Percentiles rank a stretch among this genome's conserved stretches.
Conservation (phyloP, 2,329 filamentous ascomycete genomes). For the Periconia macrospinosa region DNA sequence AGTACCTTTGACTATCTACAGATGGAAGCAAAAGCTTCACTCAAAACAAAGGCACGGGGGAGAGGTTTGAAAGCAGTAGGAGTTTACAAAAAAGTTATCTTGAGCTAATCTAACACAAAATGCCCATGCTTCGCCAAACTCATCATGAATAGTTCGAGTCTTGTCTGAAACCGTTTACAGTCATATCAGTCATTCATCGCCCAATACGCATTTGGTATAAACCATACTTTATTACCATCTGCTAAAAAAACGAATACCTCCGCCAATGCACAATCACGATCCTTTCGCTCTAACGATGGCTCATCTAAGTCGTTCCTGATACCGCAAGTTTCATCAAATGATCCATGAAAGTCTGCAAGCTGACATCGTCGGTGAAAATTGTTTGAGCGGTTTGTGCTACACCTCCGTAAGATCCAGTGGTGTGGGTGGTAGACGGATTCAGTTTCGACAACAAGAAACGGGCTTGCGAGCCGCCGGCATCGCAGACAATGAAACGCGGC, state of each 20-base stretch:
- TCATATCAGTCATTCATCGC: background rate
- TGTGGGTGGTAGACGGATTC: constrained; percentile 96
- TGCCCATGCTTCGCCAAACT: background rate
- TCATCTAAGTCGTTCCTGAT: constrained; percentile 29
- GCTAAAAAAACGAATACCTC: background rate
- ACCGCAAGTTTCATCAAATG: constrained; percentile 85
- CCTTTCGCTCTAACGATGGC: background rate
- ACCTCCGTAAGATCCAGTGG: constrained; percentile 87
- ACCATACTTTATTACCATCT: background rate
- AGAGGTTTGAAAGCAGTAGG: too few species aligned
- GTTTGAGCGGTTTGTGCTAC: constrained; percentile 90
- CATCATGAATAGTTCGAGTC: constrained; percentile 1
- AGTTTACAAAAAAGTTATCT: too few species aligned
- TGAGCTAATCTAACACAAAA: constrained; percentile 12
- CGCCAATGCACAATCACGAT: background rate
- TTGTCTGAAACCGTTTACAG: constrained; percentile 1
- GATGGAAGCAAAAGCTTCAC: too few species aligned
- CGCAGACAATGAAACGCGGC: constrained; percentile 96
- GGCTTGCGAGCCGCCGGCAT: constrained; percentile 96
- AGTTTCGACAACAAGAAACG: constrained; percentile 96
- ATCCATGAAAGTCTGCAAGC: constrained; percentile 98
- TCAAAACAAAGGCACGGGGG: too few species aligned
- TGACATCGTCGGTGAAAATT: constrained; percentile 98
- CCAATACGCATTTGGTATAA: too few species aligned
- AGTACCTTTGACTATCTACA: too few species aligned